These are phyloP conservation scores for Sabuloglossum arenarium DNA, from an alignment of 495 filamentous ascomycete species.

Conservation along the genomic window DNA sequence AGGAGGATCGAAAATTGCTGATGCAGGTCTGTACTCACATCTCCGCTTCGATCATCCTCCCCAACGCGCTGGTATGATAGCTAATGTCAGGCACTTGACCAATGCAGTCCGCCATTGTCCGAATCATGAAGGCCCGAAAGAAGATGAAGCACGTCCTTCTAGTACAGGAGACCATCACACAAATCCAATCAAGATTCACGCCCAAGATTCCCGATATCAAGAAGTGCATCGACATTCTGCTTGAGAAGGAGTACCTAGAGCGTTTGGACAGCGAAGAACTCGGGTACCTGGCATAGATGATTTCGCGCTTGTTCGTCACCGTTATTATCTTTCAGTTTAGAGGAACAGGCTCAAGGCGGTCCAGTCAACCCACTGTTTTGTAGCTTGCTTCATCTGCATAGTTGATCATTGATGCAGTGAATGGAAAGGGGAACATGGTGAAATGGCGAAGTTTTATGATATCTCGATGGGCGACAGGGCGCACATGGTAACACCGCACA, in stretches of 20 bases:
- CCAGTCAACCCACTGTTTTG: background rate
- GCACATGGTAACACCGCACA: background rate
- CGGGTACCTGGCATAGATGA: conserved; percentile 55
- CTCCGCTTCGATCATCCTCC: conserved; percentile 1
- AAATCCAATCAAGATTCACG: conserved; percentile 85
- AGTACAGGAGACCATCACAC: conserved; percentile 81
- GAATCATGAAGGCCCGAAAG: conserved; percentile 99
- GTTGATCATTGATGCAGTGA: too few relatives aligned
- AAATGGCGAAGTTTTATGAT: background rate
- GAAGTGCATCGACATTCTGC: conserved; percentile 95
- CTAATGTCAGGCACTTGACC: background rate
- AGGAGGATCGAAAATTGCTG: conserved; percentile 89
- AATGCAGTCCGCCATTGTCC: conserved; percentile 79
- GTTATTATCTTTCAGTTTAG: background rate
- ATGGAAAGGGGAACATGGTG: background rate
- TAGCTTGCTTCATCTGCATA: background rate
- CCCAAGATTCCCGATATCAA: conserved; percentile 93
- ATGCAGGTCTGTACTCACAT: conserved; percentile 57
- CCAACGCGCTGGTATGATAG: background rate
- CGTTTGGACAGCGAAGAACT: conserved; percentile 84
- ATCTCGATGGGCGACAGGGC: background rate
- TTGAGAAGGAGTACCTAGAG: conserved; percentile 98
- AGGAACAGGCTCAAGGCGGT: background rate
- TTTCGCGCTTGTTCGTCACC: background rate
- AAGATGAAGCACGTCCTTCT: conserved; percentile 91